A percentile compares a stretch with the other conserved stretches of the same genome.
phyloP scores from a whole-genome alignment of 2,329 filamentous ascomycete species.

The Talaromyces atroroseus region DNA sequence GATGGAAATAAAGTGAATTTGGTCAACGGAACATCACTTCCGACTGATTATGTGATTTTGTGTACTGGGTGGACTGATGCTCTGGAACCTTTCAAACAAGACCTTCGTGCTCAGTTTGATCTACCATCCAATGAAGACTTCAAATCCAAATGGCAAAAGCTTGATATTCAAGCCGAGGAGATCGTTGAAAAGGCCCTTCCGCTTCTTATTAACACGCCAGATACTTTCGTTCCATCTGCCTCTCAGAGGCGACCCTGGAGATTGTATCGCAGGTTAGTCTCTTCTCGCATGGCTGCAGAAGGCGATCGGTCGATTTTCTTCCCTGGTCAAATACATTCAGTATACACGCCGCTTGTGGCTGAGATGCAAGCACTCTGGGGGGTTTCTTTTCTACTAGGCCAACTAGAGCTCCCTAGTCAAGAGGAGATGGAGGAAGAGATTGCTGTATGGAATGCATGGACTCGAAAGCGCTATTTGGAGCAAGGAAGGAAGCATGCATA shows the following conservation, averaged over 20 bases:
- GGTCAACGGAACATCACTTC: not conserved
- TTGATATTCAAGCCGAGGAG: no score
- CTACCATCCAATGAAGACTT: not conserved
- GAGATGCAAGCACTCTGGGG: conserved; percentile 31
- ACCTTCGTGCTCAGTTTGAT: not conserved
- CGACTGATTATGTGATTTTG: not conserved
- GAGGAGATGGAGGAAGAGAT: conserved; percentile 27
- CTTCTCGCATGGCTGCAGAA: conserved; percentile 19
- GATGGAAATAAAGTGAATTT: conserved; percentile 14
- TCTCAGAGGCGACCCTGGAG: not conserved
- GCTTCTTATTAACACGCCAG: no score
- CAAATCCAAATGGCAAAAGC: no score
- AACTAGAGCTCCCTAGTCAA: conserved; percentile 19
- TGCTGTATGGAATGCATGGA: conserved; percentile 30
- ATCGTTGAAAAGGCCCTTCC: no score
- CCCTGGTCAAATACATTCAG: conserved; percentile 27
- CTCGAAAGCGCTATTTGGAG: conserved; percentile 26
- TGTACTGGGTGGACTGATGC: not conserved
- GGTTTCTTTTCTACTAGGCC: conserved; percentile 23
- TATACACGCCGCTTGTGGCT: conserved; percentile 23
- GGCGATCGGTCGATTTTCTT: conserved; percentile 30
- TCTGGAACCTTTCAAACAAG: not conserved
- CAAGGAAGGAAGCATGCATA: conserved; percentile 28
- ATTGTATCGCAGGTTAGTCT: not conserved
- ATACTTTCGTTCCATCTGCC: no score